These are phyloP conservation scores for Penicillium hesseltinei DNA, from an alignment of 2,329 filamentous ascomycete species.

Conservation along the genomic window DNA sequence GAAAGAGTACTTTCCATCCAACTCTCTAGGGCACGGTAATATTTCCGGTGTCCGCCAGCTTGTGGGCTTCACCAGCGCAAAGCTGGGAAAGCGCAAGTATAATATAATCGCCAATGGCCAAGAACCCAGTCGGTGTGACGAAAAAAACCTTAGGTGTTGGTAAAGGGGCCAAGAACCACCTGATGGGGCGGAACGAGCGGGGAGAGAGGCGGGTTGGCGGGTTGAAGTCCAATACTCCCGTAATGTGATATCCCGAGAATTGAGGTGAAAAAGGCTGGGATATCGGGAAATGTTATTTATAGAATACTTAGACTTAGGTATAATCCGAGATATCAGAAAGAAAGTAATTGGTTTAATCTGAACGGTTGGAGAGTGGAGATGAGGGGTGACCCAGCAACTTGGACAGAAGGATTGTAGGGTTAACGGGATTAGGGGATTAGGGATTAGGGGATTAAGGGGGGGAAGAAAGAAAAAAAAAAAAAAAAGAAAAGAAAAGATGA, in stretches of 20 bases:
- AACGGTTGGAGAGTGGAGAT: slow-evolving; percentile 8
- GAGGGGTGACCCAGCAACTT: slow-evolving; percentile 10
- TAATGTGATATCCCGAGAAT: not conserved
- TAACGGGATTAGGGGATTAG: not conserved
- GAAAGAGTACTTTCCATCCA: slow-evolving; percentile 6
- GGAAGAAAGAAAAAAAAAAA: not conserved
- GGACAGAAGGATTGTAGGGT: slow-evolving; percentile 1
- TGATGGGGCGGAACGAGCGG: slow-evolving; percentile 6
- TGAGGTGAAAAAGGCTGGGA: not conserved
- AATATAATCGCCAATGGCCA: slow-evolving; percentile 15
- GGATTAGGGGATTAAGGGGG: not conserved
- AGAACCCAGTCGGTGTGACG: slow-evolving; percentile 13
- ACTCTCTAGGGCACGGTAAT: slow-evolving; percentile 4
- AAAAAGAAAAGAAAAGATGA: not conserved
- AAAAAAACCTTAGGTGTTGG: slow-evolving; percentile 1
- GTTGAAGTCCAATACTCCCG: not conserved
- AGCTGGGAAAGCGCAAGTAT: slow-evolving; percentile 10
- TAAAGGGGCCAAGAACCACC: not conserved
- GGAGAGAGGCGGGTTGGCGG: not conserved
- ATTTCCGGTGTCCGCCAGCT: not conserved
- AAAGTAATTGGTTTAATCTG: slow-evolving; percentile 4
- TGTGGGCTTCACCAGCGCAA: not conserved
- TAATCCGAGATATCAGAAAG: not conserved
- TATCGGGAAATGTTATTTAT: slow-evolving; percentile 3
- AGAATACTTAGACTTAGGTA: not conserved